Evolutionary conservation across 371 early-diverging fungal genomes (phyloP), one percentile per base, ranked within the genome.

Genomic region (Mucor plumbeus): DNA sequence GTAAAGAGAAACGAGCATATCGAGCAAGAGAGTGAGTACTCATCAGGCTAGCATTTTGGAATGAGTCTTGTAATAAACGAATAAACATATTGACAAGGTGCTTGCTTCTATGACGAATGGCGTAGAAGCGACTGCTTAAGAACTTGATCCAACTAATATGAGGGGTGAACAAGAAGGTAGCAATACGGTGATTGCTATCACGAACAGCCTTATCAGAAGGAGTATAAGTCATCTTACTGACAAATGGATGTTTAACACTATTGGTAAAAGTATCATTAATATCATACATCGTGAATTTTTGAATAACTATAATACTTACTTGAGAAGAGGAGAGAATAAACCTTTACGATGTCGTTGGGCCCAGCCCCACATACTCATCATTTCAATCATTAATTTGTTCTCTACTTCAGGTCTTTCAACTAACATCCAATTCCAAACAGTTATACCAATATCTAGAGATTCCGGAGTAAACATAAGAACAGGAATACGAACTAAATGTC

Each of bases 401-500:
- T 91, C 92, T 14, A 90, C 72, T 10, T 88, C 91, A 1, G 94
- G 87, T 35, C 91, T 84, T 61, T 93, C 89, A 5, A 91, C 86
- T 35, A 95, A 85, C 48, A 98, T 78, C 92, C 92, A 93, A 41
- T 87, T 92, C 97, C 97, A 98, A 5, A 94, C 90, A 13, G 88
- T 83, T 0, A 90, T 85, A 26, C 92, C 92, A 14, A 92, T 85
- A 59, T 92, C 92, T 76, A 98, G 76, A 9, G 91, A 85, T 41
- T 89, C 86, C 3, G 91, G 86, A 11, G 91, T 88, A 66, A 97
- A 97, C 54, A 91, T 66, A n/a, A 90, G 83, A 17, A 95, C 84
- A 3, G 97, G 97, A 53, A 94, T 91, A 87, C 92, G 93, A 44
- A 94, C 94, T 26, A 97, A 65, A 65, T 93, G 83, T 40, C 87